Evolutionary conservation across 2,329 filamentous ascomycete species (phyloP), one percentile per base, ranked within the genome.

Genomic region (Stachybotrys elegans): DNA sequence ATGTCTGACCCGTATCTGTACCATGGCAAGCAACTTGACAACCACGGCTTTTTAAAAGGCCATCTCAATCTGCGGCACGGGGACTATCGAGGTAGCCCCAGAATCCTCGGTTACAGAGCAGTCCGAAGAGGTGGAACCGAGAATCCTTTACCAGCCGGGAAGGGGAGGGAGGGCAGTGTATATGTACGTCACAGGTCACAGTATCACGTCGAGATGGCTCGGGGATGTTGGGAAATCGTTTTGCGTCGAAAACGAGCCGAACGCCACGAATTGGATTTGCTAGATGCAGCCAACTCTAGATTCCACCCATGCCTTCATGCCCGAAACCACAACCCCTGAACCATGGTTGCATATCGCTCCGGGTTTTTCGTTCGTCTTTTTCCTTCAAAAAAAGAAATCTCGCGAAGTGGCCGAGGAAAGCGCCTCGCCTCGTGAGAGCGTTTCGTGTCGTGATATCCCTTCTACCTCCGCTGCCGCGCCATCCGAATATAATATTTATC

Each of bases 1-100:
- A 70, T 82, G 75, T 82, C 56, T 70, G 76, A 71, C 78, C 76
- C 75, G 78, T 81, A 82, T 82, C 78, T 82, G 78, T 82, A 78
- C 78, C 70, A 70, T 76, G 69, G 67, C 69, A 70, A 66, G 64
- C 55, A 55, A 61, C 76, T 81, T 65, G 63, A 66, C 60, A 67
- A 70, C 68, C 71, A 78, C 75, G 63, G 78, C 76, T 81, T 81
- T 79, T 68, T 78, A 67, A 71, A 74, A 73, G 76, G 70, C 75
- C 48, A 47, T 45, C 9, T 78, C 59, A 60, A 78, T 81, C 71
- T 81, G 66, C 77, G 78, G 77, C 78, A 68, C 52, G 72, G 68
- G 69, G 66, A 60, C 76, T 75, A 77, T 79, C 76, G 54, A 58
- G 49, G 74, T 75, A 78, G 73, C 62, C 68, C 67, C 73, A 75